Evolutionary conservation across 2,329 filamentous ascomycete species (phyloP).

Genomic region (Aspergillus sp.): DNA sequence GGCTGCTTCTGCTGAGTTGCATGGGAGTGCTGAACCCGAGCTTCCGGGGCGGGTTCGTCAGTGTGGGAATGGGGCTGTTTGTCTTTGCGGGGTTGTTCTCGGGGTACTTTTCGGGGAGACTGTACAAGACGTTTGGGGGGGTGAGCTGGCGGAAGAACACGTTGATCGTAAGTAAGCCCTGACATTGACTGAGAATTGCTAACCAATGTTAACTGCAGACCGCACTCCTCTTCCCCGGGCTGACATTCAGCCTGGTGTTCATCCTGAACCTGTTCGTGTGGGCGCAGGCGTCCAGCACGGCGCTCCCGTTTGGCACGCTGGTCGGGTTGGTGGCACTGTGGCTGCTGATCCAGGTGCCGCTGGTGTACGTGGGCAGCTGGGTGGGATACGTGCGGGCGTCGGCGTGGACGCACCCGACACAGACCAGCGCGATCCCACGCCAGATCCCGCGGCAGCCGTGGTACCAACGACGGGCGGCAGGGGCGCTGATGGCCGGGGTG

Average conservation of each 20-base stretch:
- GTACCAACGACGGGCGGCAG: conserved; percentile 58
- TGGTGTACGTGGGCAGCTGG: conserved; percentile 73
- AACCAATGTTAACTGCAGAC: conserved; percentile 39
- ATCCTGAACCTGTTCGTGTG: conserved; percentile 82
- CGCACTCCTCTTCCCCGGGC: conserved; percentile 66
- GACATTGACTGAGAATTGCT: conserved; percentile 1
- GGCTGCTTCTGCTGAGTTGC: conserved; percentile 62
- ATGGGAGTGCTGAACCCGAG: conserved; percentile 74
- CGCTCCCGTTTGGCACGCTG: conserved; percentile 72
- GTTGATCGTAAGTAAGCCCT: conserved; percentile 41
- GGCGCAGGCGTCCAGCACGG: conserved; percentile 80
- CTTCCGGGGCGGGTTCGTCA: conserved; percentile 83
- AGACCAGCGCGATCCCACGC: conserved; percentile 60
- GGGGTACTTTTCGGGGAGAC: conserved; percentile 73
- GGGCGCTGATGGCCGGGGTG: conserved; percentile 62
- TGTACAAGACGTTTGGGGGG: conserved; percentile 77
- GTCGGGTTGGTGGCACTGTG: conserved; percentile 64
- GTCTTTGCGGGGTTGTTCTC: conserved; percentile 75
- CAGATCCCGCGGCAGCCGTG: conserved; percentile 67
- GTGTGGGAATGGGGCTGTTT: conserved; percentile 72
- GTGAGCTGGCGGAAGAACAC: conserved; percentile 66
- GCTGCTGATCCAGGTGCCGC: conserved; percentile 76
- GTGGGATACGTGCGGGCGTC: conserved; percentile 60
- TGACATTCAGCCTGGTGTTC: conserved; percentile 66
- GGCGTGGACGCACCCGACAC: conserved; percentile 73